Evolutionary conservation across 306 rosid genomes (phyloP), one percentile per base, ranked within the genome.

Genomic region (Vachellia collinsii): DNA sequence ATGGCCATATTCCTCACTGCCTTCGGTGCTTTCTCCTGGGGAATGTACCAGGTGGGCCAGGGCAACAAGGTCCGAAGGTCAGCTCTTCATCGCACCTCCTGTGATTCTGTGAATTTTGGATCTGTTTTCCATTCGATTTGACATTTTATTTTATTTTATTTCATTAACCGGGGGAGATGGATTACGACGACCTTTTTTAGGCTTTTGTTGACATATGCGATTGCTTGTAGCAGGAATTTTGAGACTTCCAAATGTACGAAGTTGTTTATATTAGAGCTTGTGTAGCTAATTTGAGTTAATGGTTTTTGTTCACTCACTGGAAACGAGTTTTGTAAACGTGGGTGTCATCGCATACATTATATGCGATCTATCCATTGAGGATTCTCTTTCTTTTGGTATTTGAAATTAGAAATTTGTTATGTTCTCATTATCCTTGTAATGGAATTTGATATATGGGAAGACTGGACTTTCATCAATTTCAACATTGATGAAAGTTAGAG

Each of bases 61-160:
- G 99, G 99, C 71, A 95, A 93, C 89, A 87, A 93, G 92, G 88
- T 87, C 94, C 95, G 99, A 76, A 91, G 98, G 99, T 90, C 6
- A 38, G 76, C 67, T 22, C 25, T 70, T 4, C 3, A 23, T 54
- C 34, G 4, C 54, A 39, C 23, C 19, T 48, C 23, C 41, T 73
- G 19, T 29, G 0, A 9, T 7, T 46, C 41, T 73, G 19, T 29
- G 0, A 9, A 10, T 46, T 25, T 47, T 47, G 1, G 1, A 20
- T 47, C 29, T 16, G 1, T 22, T 78, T 53, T 69, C 58, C 42
- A 64, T 47, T 13, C 38, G 42, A 29, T 47, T 7, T 6, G 23
- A 20, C 43, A 14, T 36, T 41, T 44, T 36, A 14, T 67, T 44
- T 37, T 8, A 4, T 8, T 3, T 23, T 38, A 0, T 17, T 34